Conservation (phyloP, 169 alveolate genomes). For the Eimeria maxima region DNA sequence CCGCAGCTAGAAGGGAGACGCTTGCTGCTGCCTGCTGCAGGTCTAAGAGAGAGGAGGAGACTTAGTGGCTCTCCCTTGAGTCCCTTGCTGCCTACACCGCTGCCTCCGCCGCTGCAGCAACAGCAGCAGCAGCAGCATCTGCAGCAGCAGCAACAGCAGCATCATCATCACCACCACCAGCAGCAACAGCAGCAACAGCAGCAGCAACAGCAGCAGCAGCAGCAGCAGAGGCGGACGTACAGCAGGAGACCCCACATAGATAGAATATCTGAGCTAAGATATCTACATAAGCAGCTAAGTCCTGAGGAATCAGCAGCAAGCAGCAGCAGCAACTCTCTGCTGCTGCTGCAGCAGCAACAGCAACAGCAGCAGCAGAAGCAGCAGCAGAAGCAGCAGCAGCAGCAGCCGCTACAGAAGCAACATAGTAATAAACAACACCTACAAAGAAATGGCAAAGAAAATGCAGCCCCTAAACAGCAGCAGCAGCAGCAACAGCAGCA, state of each 20-base stretch:
- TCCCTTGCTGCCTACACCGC: conserved; percentile 19
- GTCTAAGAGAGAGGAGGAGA: background rate
- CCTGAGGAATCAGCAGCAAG: conserved; percentile 11
- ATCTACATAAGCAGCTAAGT: background rate
- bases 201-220: conserved; percentile 4
- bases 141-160: background rate
- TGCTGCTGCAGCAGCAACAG: background rate
- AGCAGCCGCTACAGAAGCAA: background rate
- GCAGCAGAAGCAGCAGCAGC: background rate
- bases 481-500: background rate
- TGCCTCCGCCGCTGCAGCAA: conserved; percentile 9
- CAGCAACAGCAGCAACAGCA: conserved; percentile 2
- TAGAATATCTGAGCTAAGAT: background rate
- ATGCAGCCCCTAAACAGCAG: background rate
- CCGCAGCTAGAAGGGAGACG: conserved; percentile 29
- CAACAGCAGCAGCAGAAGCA: background rate
- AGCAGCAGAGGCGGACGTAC: conserved; percentile 17
- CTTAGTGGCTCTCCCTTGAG: background rate
- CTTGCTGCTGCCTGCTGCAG: conserved; percentile 20
- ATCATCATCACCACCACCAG: background rate
- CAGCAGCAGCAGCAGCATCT: conserved; percentile 40
- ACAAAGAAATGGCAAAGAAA: background rate
- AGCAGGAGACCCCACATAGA: conserved; percentile 41
- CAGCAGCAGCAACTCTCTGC: background rate
- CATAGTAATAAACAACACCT: too few species aligned